These are phyloP conservation scores for Turnera subulata DNA, from an alignment of 345 rosid genomes.

Conservation along the genomic window DNA sequence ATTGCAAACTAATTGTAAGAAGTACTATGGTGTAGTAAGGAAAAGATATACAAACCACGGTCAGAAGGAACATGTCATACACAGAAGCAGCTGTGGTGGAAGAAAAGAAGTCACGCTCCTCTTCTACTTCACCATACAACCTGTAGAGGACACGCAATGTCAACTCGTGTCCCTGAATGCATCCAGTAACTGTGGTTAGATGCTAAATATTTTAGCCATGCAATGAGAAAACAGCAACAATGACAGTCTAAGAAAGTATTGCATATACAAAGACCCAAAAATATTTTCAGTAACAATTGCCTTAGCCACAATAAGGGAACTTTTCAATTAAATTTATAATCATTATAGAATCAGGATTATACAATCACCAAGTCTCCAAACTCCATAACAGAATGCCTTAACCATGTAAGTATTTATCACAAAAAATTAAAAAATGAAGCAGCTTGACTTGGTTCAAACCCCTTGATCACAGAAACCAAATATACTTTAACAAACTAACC, in stretches of 20 bases:
- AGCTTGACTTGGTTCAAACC: not conserved
- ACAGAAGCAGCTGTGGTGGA: conserved; percentile 88
- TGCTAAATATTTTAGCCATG: conserved; percentile 7
- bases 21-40: conserved; percentile 10
- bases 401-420: too few species aligned
- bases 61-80: conserved; percentile 67
- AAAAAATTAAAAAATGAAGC: not conserved
- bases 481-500: not conserved
- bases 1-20: not conserved
- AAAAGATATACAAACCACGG: conserved; percentile 61
- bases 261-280: too few species aligned
- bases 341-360: too few species aligned
- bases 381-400: too few species aligned
- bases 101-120: conserved; percentile 87
- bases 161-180: conserved; percentile 98
- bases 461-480: too few species aligned
- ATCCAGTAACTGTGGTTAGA: conserved; percentile 39
- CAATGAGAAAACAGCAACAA: not conserved
- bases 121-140: conserved; percentile 91
- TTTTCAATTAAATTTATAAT: too few species aligned
- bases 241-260: not conserved
- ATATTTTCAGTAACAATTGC: not conserved
- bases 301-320: not conserved
- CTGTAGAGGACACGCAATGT: conserved; percentile 93
- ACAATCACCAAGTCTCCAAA: too few species aligned